Base-by-base conservation (phyloP, 352 stramenopile species). In the Phytophthora agathidicida region DNA sequence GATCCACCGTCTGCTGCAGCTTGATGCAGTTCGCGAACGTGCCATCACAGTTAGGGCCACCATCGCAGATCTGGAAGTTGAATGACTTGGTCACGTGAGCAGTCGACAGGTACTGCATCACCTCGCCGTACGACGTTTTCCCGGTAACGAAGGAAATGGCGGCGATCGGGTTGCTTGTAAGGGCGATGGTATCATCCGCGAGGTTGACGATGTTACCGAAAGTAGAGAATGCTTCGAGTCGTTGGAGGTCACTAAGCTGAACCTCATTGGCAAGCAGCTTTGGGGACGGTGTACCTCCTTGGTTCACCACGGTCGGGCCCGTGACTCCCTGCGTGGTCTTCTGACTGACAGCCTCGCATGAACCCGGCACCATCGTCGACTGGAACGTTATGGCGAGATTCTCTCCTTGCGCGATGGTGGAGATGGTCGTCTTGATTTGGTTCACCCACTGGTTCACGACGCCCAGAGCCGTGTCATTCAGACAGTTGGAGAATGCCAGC, bases 401-500 rank as follows among this genome's bases (percentile, higher is more conserved):
- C 8, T 37, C 41, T 2, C 1, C 27, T 3, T 51, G 35, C 14
- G 43, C 48, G 11, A 39, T 39, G n/a, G 42, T 50, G 3, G 17
- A 10, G n/a, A 71, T 32, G 8, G 36, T 60, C 2, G 49, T 39
- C 54, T 61, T 60, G 0, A 75, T 49, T 33, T 65, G 50, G n/a
- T 54, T 51, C 22, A 91, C 62, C 81, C 81, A 89, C 10, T 66
- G 63, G 7, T 87, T 61, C 10, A 89, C 70, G 10, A 63, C 43
- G 5, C 38, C 51, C 8, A 91, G 32, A n/a, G 68, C 43, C 33
- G 54, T 52, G 23, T 81, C 50, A 49, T 75, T 73, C 14, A 89
- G 44, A 27, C 81, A 89, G 48, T 88, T 84, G 43, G 78, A 88
- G 59, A 91, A 75, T n/a, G 64, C 74, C n/a, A 89, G 55, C 11